A percentile compares a stretch with the other conserved stretches of the same genome.
phyloP scores from a whole-genome alignment of 257 asterid species.

The Leonotis leonurus region DNA sequence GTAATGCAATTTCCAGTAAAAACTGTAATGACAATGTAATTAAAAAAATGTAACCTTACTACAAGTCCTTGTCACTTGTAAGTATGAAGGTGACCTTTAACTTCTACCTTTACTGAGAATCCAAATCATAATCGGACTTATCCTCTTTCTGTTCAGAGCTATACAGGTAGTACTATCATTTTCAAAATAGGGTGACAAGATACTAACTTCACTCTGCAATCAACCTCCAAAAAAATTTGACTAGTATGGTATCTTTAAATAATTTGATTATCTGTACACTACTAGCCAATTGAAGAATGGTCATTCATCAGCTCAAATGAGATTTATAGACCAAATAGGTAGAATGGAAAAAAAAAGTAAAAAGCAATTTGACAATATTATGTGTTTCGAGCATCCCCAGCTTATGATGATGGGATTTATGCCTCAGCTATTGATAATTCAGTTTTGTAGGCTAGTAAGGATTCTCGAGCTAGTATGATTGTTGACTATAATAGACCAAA shows the following conservation, averaged over 20 bases:
- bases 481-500: not conserved
- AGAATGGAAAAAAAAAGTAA: not conserved
- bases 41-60: not conserved
- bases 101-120: slow-evolving; percentile 4
- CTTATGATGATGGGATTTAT: not conserved
- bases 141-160: not conserved
- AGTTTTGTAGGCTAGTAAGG: not conserved
- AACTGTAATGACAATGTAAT: not conserved
- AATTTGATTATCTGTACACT: not conserved
- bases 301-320: not conserved
- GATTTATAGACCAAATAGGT: not conserved
- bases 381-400: too few relatives aligned
- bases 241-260: not conserved
- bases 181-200: not conserved
- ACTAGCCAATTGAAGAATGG: not conserved
- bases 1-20: not conserved
- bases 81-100: not conserved
- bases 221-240: not conserved
- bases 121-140: not conserved
- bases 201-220: not conserved
- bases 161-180: not conserved
- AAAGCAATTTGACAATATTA: not conserved
- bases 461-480: not conserved
- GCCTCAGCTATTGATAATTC: not conserved
- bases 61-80: not conserved